Evolutionary conservation across 2,329 filamentous ascomycete species (phyloP).

Genomic region (Fusarium duplospermum): DNA sequence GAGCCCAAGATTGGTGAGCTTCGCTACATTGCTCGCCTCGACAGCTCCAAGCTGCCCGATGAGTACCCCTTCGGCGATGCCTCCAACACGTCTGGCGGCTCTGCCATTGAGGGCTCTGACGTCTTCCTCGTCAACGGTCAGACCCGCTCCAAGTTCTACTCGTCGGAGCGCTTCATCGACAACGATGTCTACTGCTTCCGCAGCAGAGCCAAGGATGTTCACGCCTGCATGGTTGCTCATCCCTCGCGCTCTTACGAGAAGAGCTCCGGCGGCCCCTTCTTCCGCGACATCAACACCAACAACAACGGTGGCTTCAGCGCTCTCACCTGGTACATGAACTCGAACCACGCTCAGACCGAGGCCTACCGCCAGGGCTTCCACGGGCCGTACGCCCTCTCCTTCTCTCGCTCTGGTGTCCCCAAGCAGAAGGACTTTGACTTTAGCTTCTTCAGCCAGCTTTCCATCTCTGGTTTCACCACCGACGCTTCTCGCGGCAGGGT

Average conservation of each 20-base stretch:
- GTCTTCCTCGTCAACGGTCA: slow-evolving; percentile 70
- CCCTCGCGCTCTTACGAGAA: slow-evolving; percentile 63
- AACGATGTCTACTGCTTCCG: slow-evolving; percentile 72
- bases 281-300: slow-evolving; percentile 74
- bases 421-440: slow-evolving; percentile 60
- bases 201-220: slow-evolving; percentile 57
- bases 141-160: slow-evolving; percentile 78
- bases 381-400: slow-evolving; percentile 72
- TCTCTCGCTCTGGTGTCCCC: slow-evolving; percentile 69
- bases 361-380: slow-evolving; percentile 71
- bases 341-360: slow-evolving; percentile 72
- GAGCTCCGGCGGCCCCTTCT: slow-evolving; percentile 75
- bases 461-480: slow-evolving; percentile 68
- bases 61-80: slow-evolving; percentile 66
- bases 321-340: slow-evolving; percentile 78
- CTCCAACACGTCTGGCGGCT: slow-evolving; percentile 65
- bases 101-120: slow-evolving; percentile 67
- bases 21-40: slow-evolving; percentile 72
- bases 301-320: slow-evolving; percentile 68
- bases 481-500: slow-evolving; percentile 68
- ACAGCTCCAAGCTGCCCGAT: slow-evolving; percentile 60
- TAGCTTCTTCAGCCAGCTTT: slow-evolving; percentile 69
- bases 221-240: slow-evolving; percentile 69
- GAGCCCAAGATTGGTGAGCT: slow-evolving; percentile 69
- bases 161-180: slow-evolving; percentile 76